Base-by-base conservation (phyloP, 2,329 filamentous ascomycete genomes). In the Penicillium hesseltinei region DNA sequence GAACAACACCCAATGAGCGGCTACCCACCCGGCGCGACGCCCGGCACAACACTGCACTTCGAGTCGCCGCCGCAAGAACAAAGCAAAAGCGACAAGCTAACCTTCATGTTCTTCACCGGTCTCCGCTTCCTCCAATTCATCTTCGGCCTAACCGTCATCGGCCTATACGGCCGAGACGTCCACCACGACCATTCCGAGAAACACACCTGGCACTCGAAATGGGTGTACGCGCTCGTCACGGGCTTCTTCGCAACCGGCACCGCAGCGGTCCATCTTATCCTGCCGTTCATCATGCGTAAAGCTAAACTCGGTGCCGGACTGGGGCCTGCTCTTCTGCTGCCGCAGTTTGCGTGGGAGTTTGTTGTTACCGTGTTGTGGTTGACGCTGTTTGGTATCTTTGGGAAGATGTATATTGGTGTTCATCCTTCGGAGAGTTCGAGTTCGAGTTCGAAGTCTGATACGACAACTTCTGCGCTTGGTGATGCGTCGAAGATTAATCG, bases 321-420 rank as follows among this genome's bases (percentile, higher is more conserved):
- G 1, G 57, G 40, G 9, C 49, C 75, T 45, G 73, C 72, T 6
- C 58, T 78, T 23, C 73, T 76, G 33, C 50, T 77, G 4, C 71
- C 72, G 15, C 62, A 85, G 52, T 89, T 90, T 69, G 75, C 80
- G 50, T 91, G 90, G 87, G 88, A 92, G 73, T 76, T 81, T 38
- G 71, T 93, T 15, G 75, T 95, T 19, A 90, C 89, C 66, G 79
- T 94, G 61, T 82, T 95, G 31, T 96, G 90, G 88, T 85, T 91
- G 58, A 84, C 86, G 2, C 80, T 94, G 6, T 96, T 96, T 72
- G 92, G 91, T 19, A 78, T 94, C 59, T 96, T 96, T 71, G 92
- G 87, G 53, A 86, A 82, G 66, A 85, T 93, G 81, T 96, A 88
- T 79, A 89, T 96, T 70, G 75, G 84, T 53, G 86, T 87, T 67